Conservation (phyloP, 768 basidiomycete genomes). For the Mycena polygramma region DNA sequence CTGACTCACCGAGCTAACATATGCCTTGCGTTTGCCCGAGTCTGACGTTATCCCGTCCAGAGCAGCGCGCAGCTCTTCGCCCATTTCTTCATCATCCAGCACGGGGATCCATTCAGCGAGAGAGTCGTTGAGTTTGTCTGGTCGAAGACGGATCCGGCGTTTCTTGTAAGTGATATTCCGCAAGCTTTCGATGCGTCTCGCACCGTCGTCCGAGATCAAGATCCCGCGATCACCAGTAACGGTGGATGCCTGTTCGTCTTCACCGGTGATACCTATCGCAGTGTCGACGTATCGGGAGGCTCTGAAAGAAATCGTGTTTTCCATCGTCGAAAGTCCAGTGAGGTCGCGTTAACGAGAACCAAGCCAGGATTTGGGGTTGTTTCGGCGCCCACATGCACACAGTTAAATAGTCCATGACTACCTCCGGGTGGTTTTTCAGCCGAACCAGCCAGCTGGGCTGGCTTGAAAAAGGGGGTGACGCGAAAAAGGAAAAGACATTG, state of each 20-base stretch:
- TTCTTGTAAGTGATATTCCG: not conserved
- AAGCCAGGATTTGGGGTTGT: too few relatives aligned
- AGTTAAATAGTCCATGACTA: too few relatives aligned
- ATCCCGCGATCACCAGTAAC: not conserved
- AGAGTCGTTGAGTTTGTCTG: not conserved
- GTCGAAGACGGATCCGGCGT: not conserved
- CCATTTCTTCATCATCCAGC: not conserved
- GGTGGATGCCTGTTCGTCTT: not conserved
- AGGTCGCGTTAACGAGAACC: too few relatives aligned
- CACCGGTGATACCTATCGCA: not conserved
- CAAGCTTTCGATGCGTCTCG: not conserved
- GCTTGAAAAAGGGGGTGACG: too few relatives aligned
- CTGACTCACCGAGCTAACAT: not conserved
- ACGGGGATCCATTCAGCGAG: not conserved
- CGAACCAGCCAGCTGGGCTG: too few relatives aligned
- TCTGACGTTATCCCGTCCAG: not conserved
- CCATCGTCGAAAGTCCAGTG: not conserved
- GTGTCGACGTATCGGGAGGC: not conserved
- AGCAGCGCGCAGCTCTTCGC: not conserved
- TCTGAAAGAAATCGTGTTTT: not conserved
- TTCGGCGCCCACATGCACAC: too few relatives aligned
- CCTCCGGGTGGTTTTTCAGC: too few relatives aligned
- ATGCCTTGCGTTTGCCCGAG: not conserved
- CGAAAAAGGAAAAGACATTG: too few relatives aligned
- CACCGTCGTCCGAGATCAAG: not conserved